Conservation (phyloP, 2,329 filamentous ascomycete species). For the Aspergillus melleus region DNA sequence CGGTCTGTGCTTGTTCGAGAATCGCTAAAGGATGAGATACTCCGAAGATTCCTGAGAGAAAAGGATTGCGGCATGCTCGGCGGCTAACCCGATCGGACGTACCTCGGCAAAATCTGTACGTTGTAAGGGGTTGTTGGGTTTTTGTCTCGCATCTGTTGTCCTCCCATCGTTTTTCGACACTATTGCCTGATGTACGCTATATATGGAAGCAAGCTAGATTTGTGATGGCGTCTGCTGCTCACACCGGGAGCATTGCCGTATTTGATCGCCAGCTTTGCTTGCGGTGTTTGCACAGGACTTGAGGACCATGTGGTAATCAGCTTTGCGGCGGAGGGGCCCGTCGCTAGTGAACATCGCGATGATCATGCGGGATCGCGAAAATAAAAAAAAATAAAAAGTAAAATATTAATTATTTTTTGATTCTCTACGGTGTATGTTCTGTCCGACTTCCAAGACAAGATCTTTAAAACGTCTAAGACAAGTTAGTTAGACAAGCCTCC, state of each 20-base stretch:
- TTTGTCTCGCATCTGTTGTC: background rate
- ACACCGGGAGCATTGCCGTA: conserved; percentile 13
- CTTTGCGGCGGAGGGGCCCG: conserved; percentile 8
- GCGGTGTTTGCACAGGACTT: conserved; percentile 3
- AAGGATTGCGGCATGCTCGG: background rate
- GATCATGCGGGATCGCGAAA: background rate
- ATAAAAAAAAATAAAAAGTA: background rate
- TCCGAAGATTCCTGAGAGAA: background rate
- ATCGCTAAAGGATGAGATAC: background rate
- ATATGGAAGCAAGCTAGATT: background rate
- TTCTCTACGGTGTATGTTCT: too few relatives aligned
- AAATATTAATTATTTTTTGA: too few relatives aligned
- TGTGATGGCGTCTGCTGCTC: background rate
- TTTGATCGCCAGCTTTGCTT: conserved; percentile 2
- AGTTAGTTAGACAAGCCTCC: background rate
- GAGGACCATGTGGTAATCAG: conserved; percentile 8
- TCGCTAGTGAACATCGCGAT: background rate
- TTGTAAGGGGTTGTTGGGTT: background rate
- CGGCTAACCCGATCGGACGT: background rate
- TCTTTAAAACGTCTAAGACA: background rate
- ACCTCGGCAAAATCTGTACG: background rate
- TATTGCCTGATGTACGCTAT: background rate
- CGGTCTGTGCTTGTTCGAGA: background rate
- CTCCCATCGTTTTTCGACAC: background rate
- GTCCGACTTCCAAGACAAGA: background rate